Evolutionary conservation across 805 yeast genomes (phyloP), one percentile per base, ranked within the genome.

Genomic region (Osmozyma mogii): DNA sequence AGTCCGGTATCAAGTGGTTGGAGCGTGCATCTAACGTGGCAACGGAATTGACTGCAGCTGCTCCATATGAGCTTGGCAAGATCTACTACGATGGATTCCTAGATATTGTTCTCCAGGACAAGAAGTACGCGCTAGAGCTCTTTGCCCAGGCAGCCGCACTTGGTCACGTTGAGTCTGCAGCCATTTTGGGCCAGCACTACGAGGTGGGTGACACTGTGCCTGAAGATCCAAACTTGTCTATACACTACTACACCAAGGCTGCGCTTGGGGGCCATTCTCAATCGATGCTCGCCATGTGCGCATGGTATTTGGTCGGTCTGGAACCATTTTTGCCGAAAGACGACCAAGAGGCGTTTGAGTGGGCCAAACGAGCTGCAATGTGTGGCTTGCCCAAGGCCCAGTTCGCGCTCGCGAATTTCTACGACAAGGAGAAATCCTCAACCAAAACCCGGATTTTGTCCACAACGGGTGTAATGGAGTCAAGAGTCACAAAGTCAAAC

Each of bases 241-340:
- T 92, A 25, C 96, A 92, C 52, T 89, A 88, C 52, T 89, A 84
- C 53, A 87, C 95, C 0, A 77, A 82, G 40, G 95, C 95, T 0
- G 96, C 97, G 0, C 53, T 78, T 17, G 78, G 78, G 4, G 96
- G 95, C 5, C 95, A 92, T 52, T 71, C 94, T 1, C 77, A 72
- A 27, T 79, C 95, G 8, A 92, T 89, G 95, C 65, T 89, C 47
- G 88, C 95, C 2, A 65, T 89, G 61, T 88, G 96, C 54, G 96
- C 96, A 1, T 92, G 97, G 96, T 92, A 89, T 52, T 65, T 89
- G 54, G 80, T 85, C 16, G 98, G 98, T 0, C 78, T 84, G 19
- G 88, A 82, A 19, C 88, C 92, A n/a, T 72, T 72, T 26, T 67
- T 92, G 44, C 78, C 77, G 6, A 72, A 72, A 38, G 89, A 88